phyloP scores from a whole-genome alignment of 2,329 filamentous ascomycete species.

The Ophiostoma piceae region DNA sequence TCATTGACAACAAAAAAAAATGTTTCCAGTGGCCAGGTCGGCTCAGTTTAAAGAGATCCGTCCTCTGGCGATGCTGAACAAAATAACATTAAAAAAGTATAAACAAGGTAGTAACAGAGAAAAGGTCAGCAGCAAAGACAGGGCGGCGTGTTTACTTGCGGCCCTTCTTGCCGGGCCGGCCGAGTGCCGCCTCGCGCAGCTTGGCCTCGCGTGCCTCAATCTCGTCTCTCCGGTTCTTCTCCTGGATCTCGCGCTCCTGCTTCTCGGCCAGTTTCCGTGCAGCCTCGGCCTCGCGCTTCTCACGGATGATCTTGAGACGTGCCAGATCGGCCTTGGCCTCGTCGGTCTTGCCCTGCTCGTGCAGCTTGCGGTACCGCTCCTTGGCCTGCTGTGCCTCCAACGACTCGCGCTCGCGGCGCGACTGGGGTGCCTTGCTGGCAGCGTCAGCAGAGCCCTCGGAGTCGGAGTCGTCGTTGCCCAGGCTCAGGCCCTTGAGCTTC shows the following conservation, averaged over 20 bases:
- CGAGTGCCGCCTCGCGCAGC: conserved; percentile 49
- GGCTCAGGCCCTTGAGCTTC: conserved; percentile 43
- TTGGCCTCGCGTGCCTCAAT: conserved; percentile 53
- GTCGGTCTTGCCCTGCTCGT: conserved; percentile 93
- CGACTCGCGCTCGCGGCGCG: conserved; percentile 61
- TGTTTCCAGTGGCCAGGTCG: background rate
- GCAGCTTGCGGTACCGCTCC: conserved; percentile 85
- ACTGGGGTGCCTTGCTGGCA: conserved; percentile 34
- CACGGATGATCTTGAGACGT: conserved; percentile 71
- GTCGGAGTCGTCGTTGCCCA: conserved; percentile 32
- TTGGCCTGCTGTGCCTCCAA: conserved; percentile 81
- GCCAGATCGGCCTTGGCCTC: conserved; percentile 87
- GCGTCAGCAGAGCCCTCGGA: background rate
- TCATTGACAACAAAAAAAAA: background rate
- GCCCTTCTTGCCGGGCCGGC: conserved; percentile 42
- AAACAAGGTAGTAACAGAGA: background rate
- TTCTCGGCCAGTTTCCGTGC: conserved; percentile 69
- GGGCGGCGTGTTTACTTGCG: conserved; percentile 38
- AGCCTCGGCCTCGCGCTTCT: conserved; percentile 79
- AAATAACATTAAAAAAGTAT: background rate
- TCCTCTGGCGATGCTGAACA: conserved; percentile 1
- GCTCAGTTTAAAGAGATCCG: background rate
- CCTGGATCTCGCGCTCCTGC: conserved; percentile 51
- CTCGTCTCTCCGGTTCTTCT: conserved; percentile 46
- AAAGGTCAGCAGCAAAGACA: background rate